Percentiles rank a stretch among this genome's conserved stretches.
Evolutionary conservation across 2,329 filamentous ascomycete species (phyloP).

Genomic region (Phialophora macrospora): DNA sequence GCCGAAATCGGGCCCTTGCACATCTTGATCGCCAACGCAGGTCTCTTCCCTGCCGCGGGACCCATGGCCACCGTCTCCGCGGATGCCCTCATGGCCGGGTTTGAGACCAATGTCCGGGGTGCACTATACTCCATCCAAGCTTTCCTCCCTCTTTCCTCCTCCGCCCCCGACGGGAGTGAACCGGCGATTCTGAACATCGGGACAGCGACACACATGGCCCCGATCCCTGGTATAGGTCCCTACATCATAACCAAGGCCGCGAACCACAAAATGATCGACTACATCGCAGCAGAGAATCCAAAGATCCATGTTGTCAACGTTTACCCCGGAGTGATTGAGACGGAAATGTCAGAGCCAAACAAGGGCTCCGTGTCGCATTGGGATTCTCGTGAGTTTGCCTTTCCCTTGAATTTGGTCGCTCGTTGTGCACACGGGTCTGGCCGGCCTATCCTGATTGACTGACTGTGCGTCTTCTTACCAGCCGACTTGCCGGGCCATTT

Average conservation of each 20-base stretch:
- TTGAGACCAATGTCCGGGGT: slow-evolving; percentile 19
- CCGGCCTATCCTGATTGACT: background rate
- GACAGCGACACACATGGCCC: background rate
- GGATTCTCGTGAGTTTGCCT: slow-evolving; percentile 12
- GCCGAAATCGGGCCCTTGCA: slow-evolving; percentile 10
- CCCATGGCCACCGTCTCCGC: slow-evolving; percentile 3
- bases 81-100: slow-evolving; percentile 5
- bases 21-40: slow-evolving; percentile 16
- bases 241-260: slow-evolving; percentile 51
- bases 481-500: slow-evolving; percentile 40
- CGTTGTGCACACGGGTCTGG: background rate
- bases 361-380: background rate
- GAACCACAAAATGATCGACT: slow-evolving; percentile 88
- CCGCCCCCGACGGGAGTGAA: background rate
- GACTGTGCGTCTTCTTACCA: background rate
- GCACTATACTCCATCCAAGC: background rate
- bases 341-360: slow-evolving; percentile 36
- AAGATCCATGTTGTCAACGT: slow-evolving; percentile 34
- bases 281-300: slow-evolving; percentile 69
- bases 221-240: slow-evolving; percentile 2
- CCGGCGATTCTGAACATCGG: background rate
- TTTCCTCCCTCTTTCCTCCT: slow-evolving; percentile 14
- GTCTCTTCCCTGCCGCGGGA: background rate
- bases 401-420: background rate
- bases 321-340: slow-evolving; percentile 33